phyloP scores from a whole-genome alignment of 1,284 basidiomycete genomes.

The Sanghuangporus baumii region DNA sequence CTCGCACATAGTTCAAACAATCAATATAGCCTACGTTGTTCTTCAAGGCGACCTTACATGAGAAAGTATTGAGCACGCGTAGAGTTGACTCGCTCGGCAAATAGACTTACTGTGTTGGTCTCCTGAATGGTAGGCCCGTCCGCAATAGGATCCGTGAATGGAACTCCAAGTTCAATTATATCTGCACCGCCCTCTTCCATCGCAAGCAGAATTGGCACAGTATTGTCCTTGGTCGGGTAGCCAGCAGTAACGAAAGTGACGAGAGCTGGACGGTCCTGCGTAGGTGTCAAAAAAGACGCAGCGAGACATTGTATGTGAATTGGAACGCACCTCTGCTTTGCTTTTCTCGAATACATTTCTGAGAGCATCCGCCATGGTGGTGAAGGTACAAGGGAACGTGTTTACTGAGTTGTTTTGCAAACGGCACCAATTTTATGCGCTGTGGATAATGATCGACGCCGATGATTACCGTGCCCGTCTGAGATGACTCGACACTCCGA shows the following conservation, averaged over 20 bases:
- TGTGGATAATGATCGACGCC: background rate
- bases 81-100: background rate
- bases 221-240: conserved; percentile 73
- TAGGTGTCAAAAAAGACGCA: conserved; percentile 4
- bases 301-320: background rate
- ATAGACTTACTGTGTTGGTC: conserved; percentile 72
- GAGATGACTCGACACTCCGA: background rate
- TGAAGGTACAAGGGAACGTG: background rate
- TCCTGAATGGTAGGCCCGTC: conserved; percentile 92
- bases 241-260: conserved; percentile 92
- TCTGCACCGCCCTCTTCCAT: conserved; percentile 93
- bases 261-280: conserved; percentile 65
- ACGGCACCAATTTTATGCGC: conserved; percentile 20
- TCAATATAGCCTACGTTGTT: conserved; percentile 73
- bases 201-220: conserved; percentile 83
- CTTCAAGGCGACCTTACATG: conserved; percentile 69
- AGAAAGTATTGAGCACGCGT: background rate
- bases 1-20: conserved; percentile 72
- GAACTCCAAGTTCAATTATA: conserved; percentile 94
- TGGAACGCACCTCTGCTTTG: conserved; percentile 50
- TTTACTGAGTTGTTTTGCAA: background rate
- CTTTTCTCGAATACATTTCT: conserved; percentile 71
- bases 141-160: conserved; percentile 95
- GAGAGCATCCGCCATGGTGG: conserved; percentile 65
- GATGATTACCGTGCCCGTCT: background rate